Conservation (phyloP, 768 basidiomycete species). For the Serendipita sp. region DNA sequence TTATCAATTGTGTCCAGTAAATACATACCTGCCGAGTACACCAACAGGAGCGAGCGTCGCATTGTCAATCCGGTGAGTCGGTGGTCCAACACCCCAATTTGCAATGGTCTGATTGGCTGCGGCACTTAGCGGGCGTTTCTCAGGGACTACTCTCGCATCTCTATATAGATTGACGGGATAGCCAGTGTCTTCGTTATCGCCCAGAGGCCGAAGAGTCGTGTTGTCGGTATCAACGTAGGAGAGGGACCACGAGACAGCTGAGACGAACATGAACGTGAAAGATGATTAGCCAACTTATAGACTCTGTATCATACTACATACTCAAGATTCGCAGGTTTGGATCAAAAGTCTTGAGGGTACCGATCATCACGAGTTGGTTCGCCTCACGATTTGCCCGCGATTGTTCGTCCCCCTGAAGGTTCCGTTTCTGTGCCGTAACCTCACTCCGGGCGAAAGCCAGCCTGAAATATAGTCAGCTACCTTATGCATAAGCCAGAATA, state of each 20-base stretch:
- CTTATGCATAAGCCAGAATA: too few relatives aligned
- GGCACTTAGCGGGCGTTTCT: neutral
- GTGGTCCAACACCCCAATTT: neutral
- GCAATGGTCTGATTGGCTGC: neutral
- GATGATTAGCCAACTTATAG: too few relatives aligned
- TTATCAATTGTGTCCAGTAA: neutral
- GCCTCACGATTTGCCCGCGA: too few relatives aligned
- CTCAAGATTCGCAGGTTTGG: too few relatives aligned
- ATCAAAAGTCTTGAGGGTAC: too few relatives aligned
- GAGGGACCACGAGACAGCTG: neutral
- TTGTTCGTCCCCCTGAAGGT: too few relatives aligned
- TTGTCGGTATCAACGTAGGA: neutral
- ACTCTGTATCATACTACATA: too few relatives aligned
- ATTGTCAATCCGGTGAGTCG: neutral
- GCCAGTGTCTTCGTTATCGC: neutral
- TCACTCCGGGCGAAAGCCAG: too few relatives aligned
- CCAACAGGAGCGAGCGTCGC: neutral
- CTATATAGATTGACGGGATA: neutral
- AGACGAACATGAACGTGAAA: neutral
- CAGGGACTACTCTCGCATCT: neutral
- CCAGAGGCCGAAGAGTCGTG: neutral
- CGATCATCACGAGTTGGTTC: too few relatives aligned
- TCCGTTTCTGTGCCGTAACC: too few relatives aligned
- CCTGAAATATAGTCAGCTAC: too few relatives aligned
- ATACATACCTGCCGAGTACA: neutral